Conservation (phyloP, 345 rosid genomes). For the Reutealis trisperma region DNA sequence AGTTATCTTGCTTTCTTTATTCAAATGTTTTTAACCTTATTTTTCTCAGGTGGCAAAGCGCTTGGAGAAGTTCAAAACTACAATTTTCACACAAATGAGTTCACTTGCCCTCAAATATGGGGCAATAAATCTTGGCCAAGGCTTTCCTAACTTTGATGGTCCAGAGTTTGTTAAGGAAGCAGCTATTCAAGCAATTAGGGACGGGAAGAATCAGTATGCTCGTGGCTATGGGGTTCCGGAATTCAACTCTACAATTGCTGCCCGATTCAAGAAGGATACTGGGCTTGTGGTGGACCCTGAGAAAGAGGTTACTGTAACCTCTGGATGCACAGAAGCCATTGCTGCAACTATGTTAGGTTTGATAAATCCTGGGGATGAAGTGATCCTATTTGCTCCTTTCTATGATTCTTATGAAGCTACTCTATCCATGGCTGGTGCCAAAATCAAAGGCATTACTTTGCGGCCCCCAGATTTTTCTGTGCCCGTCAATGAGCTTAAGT, state of each 20-base stretch:
- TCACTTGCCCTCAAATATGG: slow-evolving; percentile 77
- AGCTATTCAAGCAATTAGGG: slow-evolving; percentile 85
- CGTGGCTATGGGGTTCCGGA: slow-evolving; percentile 82
- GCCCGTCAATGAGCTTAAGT: slow-evolving; percentile 78
- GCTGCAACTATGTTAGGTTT: slow-evolving; percentile 85
- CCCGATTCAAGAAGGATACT: slow-evolving; percentile 67
- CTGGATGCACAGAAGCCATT: slow-evolving; percentile 96
- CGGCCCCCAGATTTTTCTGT: slow-evolving; percentile 75
- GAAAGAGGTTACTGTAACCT: slow-evolving; percentile 86
- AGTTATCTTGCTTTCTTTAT: background rate
- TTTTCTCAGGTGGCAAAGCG: slow-evolving; percentile 68
- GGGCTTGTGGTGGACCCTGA: slow-evolving; percentile 83
- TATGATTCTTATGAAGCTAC: slow-evolving; percentile 96
- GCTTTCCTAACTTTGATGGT: slow-evolving; percentile 96
- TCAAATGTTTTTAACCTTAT: background rate
- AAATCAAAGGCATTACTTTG: slow-evolving; percentile 71
- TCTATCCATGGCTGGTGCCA: slow-evolving; percentile 96
- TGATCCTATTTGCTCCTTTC: slow-evolving; percentile 85
- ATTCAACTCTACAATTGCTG: slow-evolving; percentile 65
- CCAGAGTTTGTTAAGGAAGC: slow-evolving; percentile 95
- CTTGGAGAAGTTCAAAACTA: slow-evolving; percentile 94
- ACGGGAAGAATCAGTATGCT: slow-evolving; percentile 95
- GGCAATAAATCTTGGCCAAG: slow-evolving; percentile 93
- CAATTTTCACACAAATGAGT: slow-evolving; percentile 95
- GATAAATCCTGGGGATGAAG: slow-evolving; percentile 94